Percentiles rank a stretch among this genome's conserved stretches.
phyloP scores from a whole-genome alignment of 176 grass and related monocot genomes.

The Phoenix dactylifera region DNA sequence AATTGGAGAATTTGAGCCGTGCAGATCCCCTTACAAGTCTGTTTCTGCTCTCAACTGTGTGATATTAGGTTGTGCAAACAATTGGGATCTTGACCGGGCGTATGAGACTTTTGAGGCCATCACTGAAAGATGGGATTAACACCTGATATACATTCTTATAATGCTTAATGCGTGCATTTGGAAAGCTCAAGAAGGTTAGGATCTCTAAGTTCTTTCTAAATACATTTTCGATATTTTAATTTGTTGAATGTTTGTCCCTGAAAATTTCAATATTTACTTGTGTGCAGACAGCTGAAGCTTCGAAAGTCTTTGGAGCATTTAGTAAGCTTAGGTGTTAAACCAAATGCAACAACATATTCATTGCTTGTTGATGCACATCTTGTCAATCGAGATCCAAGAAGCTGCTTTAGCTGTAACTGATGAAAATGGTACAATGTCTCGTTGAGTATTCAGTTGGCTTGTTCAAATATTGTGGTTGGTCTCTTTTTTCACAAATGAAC shows the following conservation, averaged over 20 bases:
- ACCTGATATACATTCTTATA: constrained; percentile 91
- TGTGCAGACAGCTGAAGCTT: constrained; percentile 66
- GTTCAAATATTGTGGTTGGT: no score
- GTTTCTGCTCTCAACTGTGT: constrained; percentile 94
- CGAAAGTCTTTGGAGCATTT: constrained; percentile 78
- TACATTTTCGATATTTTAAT: no score
- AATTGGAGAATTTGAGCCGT: constrained; percentile 78
- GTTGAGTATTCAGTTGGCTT: no score
- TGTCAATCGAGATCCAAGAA: constrained; percentile 62
- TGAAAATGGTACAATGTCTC: constrained; percentile 37
- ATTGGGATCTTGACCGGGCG: constrained; percentile 91
- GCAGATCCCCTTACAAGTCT: constrained; percentile 87
- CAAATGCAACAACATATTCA: constrained; percentile 82
- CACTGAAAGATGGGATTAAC: constrained; percentile 69
- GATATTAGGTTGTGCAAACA: constrained; percentile 87
- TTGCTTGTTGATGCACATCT: constrained; percentile 66
- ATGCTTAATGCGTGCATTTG: constrained; percentile 82
- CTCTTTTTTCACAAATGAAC: constrained; percentile 3
- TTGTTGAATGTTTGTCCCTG: constrained; percentile 12
- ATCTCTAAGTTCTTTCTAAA: no score
- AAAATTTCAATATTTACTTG: background rate
- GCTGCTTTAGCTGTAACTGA: constrained; percentile 55
- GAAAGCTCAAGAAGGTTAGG: constrained; percentile 66
- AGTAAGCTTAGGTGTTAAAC: constrained; percentile 59
- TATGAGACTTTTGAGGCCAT: constrained; percentile 93